A percentile compares a stretch with the other conserved stretches of the same genome.
Conservation (phyloP, 805 yeast genomes). For the Candida tammaniensis region DNA sequence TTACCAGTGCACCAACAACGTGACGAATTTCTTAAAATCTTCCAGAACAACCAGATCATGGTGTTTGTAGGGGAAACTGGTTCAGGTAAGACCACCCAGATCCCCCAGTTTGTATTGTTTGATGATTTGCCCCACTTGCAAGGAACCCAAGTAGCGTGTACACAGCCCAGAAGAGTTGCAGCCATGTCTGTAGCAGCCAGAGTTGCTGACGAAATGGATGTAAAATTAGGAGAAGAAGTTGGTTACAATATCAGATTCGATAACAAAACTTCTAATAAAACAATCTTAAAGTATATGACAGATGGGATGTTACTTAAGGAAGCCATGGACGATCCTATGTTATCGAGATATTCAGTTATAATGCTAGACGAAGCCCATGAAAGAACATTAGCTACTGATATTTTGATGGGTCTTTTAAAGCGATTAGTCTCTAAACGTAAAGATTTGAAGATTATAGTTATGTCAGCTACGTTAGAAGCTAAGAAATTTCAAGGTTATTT, state of each 20-base stretch:
- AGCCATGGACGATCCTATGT: constrained; percentile 93
- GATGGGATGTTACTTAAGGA: constrained; percentile 98
- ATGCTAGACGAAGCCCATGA: constrained; percentile 98
- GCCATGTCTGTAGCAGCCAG: constrained; percentile 98
- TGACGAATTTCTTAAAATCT: constrained; percentile 78
- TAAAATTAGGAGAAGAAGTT: constrained; percentile 85
- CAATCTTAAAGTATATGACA: constrained; percentile 92
- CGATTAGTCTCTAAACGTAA: constrained; percentile 77
- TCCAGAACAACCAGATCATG: constrained; percentile 88
- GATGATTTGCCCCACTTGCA: constrained; percentile 89
- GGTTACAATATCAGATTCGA: constrained; percentile 96
- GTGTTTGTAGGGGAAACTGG: constrained; percentile 99
- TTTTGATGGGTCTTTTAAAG: constrained; percentile 90
- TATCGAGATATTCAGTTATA: constrained; percentile 79
- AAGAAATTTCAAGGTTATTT: constrained; percentile 91
- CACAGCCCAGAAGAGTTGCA: constrained; percentile 97
- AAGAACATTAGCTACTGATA: constrained; percentile 94
- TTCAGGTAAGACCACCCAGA: constrained; percentile 97
- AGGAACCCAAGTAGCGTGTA: constrained; percentile 90
- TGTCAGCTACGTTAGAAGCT: constrained; percentile 98
- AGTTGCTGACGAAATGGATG: constrained; percentile 98
- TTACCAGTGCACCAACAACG: constrained; percentile 94
- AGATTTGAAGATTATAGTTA: constrained; percentile 86
- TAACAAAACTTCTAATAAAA: constrained; percentile 75
- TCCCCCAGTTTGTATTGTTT: constrained; percentile 90